Conservation (phyloP, 768 basidiomycete species). For the Phlebiopsis flavidoalba region DNA sequence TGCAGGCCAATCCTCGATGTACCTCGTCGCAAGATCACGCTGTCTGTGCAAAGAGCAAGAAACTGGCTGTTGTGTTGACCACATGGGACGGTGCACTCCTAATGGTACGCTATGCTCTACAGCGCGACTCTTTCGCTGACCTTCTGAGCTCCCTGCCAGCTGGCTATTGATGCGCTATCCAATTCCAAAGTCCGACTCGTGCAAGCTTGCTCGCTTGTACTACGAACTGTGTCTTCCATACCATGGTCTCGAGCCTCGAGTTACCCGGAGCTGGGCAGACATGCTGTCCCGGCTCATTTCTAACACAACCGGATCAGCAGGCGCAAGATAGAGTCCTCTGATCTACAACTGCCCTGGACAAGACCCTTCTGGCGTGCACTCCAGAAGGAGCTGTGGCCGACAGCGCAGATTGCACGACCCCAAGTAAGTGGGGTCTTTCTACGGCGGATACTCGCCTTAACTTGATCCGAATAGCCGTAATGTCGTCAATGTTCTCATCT, state of each 20-base stretch:
- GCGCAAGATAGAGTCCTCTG: constrained; percentile 60
- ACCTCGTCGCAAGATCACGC: constrained; percentile 65
- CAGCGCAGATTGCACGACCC: constrained; percentile 55
- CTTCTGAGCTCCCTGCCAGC: constrained; percentile 30
- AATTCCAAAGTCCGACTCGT: constrained; percentile 59
- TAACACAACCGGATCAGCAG: constrained; percentile 58
- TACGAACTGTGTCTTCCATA: constrained; percentile 72
- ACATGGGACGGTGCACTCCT: constrained; percentile 78
- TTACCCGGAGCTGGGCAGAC: constrained; percentile 71
- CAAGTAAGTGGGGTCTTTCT: constrained; percentile 37
- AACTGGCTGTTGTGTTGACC: constrained; percentile 67
- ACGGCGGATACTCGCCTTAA: not conserved
- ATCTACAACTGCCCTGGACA: constrained; percentile 70
- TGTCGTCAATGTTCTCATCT: constrained; percentile 65
- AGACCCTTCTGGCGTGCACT: constrained; percentile 72
- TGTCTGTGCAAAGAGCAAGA: constrained; percentile 67
- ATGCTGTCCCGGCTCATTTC: constrained; percentile 69
- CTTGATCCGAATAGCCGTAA: constrained; percentile 40
- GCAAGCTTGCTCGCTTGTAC: constrained; percentile 68
- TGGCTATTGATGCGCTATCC: constrained; percentile 84
- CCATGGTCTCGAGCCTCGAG: constrained; percentile 72
- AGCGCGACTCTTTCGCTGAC: not conserved
- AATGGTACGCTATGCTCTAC: constrained; percentile 47
- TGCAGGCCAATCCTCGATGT: constrained; percentile 65
- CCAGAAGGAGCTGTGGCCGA: constrained; percentile 72